Evolutionary conservation across 495 filamentous ascomycete genomes (phyloP).

Genomic region (Hyaloscypha bicolor): DNA sequence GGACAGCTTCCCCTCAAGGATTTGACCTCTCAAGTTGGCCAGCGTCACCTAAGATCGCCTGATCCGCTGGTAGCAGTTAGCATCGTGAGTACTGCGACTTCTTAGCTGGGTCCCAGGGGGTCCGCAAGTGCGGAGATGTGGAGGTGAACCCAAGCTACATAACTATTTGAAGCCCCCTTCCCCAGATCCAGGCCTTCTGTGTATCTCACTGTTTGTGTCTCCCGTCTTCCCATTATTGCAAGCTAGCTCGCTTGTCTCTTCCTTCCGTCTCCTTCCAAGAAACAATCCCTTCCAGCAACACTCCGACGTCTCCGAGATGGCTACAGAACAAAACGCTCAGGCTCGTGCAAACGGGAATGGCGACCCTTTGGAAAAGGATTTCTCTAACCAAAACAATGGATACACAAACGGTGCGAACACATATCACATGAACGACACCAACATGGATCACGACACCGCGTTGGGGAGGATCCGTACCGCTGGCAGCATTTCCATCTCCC

Average conservation of each 20-base stretch:
- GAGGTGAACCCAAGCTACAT: conserved; percentile 15
- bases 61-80: conserved; percentile 5
- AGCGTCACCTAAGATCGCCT: conserved; percentile 8
- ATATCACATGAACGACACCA: conserved; percentile 27
- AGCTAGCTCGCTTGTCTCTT: background rate
- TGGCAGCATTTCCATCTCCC: conserved; percentile 49
- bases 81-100: background rate
- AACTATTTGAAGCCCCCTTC: conserved; percentile 6
- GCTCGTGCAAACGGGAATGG: conserved; percentile 20
- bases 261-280: background rate
- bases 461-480: conserved; percentile 31
- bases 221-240: background rate
- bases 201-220: background rate
- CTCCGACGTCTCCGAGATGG: conserved; percentile 19
- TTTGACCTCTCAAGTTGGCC: background rate
- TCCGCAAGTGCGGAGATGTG: conserved; percentile 21
- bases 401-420: conserved; percentile 25
- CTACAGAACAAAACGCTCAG: conserved; percentile 25
- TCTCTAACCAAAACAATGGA: conserved; percentile 35
- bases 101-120: background rate
- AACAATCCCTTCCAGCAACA: background rate
- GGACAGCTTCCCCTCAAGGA: conserved; percentile 8
- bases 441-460: conserved; percentile 26
- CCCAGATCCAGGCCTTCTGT: background rate
- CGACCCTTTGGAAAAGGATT: conserved; percentile 33